Percentiles rank a stretch among this genome's conserved stretches.
phyloP scores from a whole-genome alignment of 495 filamentous ascomycete species.

The Daldinia concentrica region DNA sequence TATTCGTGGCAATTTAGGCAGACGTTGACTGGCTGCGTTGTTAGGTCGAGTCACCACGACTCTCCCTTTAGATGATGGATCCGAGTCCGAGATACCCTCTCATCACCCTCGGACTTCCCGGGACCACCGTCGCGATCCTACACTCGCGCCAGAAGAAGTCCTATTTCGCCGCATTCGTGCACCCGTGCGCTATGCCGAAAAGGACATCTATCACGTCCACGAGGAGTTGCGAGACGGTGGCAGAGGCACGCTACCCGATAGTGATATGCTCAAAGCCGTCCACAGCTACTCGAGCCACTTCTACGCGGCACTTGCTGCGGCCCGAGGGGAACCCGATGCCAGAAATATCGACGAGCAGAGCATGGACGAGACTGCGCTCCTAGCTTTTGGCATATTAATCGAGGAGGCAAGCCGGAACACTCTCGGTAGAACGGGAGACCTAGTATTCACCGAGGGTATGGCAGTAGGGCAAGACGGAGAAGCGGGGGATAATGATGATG shows the following conservation, averaged over 20 bases:
- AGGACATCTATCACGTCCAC: conserved; percentile 73
- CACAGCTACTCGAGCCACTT: conserved; percentile 79
- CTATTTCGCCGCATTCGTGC: conserved; percentile 72
- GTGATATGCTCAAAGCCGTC: conserved; percentile 77
- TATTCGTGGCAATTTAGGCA: neutral
- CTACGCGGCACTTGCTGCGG: conserved; percentile 60
- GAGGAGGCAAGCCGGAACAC: conserved; percentile 75
- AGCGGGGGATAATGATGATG: conserved; percentile 30
- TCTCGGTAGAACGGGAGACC: conserved; percentile 75
- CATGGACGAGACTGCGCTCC: conserved; percentile 85
- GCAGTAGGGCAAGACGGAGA: conserved; percentile 13
- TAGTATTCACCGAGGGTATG: conserved; percentile 76
- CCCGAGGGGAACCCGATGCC: conserved; percentile 45
- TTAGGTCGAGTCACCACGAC: conserved; percentile 29
- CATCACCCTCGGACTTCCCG: conserved; percentile 58
- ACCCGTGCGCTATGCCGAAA: conserved; percentile 70
- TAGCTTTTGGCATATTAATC: conserved; percentile 81
- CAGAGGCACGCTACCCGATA: conserved; percentile 66
- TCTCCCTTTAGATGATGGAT: conserved; percentile 21
- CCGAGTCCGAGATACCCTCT: conserved; percentile 35
- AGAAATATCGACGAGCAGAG: conserved; percentile 64
- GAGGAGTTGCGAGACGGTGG: conserved; percentile 55
- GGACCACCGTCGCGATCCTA: conserved; percentile 58
- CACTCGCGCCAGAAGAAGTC: conserved; percentile 76
- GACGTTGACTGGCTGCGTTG: neutral